Conservation (phyloP, 352 stramenopile species). For the Blastocystis sp. region DNA sequence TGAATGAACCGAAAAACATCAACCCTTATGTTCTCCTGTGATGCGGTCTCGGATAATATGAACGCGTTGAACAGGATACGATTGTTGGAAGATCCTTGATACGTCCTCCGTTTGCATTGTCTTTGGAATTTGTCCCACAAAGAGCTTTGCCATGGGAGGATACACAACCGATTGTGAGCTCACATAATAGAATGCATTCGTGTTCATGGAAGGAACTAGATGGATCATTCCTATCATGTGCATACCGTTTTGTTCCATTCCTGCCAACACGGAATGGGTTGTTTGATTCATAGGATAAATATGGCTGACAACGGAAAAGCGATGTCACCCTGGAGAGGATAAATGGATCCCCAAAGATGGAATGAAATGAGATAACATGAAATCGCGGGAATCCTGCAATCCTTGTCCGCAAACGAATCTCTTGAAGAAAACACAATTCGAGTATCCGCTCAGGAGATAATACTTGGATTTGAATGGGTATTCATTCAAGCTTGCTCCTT, state of each 20-base stretch:
- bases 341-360: too few species aligned
- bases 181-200: not conserved
- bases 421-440: not conserved
- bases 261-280: not conserved
- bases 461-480: too few species aligned
- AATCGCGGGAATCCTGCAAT: not conserved
- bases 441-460: too few species aligned
- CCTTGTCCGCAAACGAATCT: not conserved
- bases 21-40: conserved; percentile 43
- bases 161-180: not conserved
- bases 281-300: too few species aligned
- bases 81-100: not conserved
- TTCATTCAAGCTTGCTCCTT: too few species aligned
- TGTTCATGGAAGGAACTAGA: not conserved
- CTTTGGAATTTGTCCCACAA: conserved; percentile 46
- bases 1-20: not conserved
- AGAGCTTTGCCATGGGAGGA: not conserved
- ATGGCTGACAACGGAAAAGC: too few species aligned
- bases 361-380: not conserved
- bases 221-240: not conserved
- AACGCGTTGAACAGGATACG: not conserved
- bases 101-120: conserved; percentile 8
- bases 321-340: too few species aligned
- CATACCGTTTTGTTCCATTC: not conserved
- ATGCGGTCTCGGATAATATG: conserved; percentile 19